Percentiles rank a stretch among this genome's conserved stretches.
Evolutionary conservation across 805 yeast genomes (phyloP).

Genomic region (Kodamaea sagamina): DNA sequence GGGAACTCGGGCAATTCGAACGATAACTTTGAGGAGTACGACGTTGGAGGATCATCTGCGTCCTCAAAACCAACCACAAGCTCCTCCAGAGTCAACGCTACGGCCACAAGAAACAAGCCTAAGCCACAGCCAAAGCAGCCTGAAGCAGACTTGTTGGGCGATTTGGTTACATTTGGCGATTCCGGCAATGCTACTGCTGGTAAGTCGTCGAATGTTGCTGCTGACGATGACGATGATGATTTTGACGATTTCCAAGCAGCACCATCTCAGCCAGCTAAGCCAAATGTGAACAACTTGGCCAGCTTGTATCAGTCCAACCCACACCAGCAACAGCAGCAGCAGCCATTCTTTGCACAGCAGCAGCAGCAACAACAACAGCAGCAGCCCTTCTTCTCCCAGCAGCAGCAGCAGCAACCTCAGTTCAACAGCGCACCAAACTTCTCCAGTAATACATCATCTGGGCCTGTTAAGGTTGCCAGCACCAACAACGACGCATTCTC

Average conservation of each 20-base stretch:
- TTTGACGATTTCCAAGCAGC: constrained; percentile 83
- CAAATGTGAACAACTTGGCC: constrained; percentile 26
- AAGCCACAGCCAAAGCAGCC: constrained; percentile 23
- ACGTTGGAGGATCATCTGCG: constrained; percentile 37
- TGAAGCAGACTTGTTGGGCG: constrained; percentile 52
- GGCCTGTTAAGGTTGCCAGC: constrained; percentile 32
- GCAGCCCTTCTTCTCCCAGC: constrained; percentile 15
- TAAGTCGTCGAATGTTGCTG: constrained; percentile 21
- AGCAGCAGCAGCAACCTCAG: constrained; percentile 17
- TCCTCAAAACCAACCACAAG: constrained; percentile 38
- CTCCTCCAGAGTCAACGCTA: constrained; percentile 37
- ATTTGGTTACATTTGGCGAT: constrained; percentile 28
- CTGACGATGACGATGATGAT: constrained; percentile 63
- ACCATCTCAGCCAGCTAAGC: constrained; percentile 38
- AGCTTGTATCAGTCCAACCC: constrained; percentile 28
- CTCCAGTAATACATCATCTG: constrained; percentile 31
- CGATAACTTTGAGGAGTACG: constrained; percentile 62
- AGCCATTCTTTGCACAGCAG: constrained; percentile 16
- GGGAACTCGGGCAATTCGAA: constrained; percentile 36
- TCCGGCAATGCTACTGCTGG: constrained; percentile 24
- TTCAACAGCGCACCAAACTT: constrained; percentile 19
- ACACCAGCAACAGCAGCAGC: constrained; percentile 18
- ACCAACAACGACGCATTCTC: constrained; percentile 69
- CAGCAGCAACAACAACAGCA: constrained; percentile 15
- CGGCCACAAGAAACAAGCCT: constrained; percentile 32